phyloP scores from a whole-genome alignment of 2,329 filamentous ascomycete genomes.

The Fulvia fulva region DNA sequence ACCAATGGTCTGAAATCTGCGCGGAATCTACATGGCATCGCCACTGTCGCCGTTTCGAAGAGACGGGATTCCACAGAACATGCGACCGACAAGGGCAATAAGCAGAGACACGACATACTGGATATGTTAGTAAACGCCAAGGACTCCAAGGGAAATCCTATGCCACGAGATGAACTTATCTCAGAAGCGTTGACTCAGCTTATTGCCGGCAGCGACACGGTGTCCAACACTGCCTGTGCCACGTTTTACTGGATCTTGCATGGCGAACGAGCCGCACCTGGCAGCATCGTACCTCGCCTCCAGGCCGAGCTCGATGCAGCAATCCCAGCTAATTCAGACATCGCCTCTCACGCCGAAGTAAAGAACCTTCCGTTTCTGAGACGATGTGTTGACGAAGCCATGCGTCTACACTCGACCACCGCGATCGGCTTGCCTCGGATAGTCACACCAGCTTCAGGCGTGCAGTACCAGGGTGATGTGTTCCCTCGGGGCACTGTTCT shows the following conservation, averaged over 20 bases:
- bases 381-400: conserved; percentile 32
- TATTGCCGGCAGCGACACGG: conserved; percentile 36
- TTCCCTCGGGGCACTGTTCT: conserved; percentile 32
- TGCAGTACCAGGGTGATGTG: conserved; percentile 22
- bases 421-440: conserved; percentile 23
- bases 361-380: conserved; percentile 29
- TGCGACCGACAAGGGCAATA: not conserved
- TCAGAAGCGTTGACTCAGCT: conserved; percentile 35
- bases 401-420: conserved; percentile 33
- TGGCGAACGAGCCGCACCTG: conserved; percentile 26
- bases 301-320: conserved; percentile 30
- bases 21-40: conserved; percentile 24
- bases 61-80: conserved; percentile 19
- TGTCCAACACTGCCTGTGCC: conserved; percentile 31
- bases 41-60: conserved; percentile 30
- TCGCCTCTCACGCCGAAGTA: conserved; percentile 24
- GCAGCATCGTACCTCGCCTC: conserved; percentile 22
- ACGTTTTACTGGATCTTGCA: conserved; percentile 26
- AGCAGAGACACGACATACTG: conserved; percentile 31
- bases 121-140: conserved; percentile 31
- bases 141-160: conserved; percentile 28
- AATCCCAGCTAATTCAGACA: conserved; percentile 17
- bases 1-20: conserved; percentile 24
- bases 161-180: conserved; percentile 29
- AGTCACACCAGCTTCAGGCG: conserved; percentile 25